Evolutionary conservation across 495 filamentous ascomycete species (phyloP), one percentile per base, ranked within the genome.

Genomic region (Podospora comata): DNA sequence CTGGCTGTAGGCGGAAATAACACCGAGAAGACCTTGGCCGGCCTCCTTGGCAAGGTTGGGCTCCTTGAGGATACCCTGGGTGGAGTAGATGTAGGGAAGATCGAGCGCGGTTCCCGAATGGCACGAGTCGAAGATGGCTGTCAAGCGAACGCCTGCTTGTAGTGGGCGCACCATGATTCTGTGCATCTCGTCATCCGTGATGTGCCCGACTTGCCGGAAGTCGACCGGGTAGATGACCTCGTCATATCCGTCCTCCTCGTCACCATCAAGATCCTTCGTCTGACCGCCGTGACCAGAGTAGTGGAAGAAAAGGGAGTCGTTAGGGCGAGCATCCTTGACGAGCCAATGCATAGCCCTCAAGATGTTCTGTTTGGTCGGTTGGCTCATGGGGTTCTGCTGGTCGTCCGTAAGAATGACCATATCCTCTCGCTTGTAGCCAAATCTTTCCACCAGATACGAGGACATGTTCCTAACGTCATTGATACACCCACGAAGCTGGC

Each of bases 391-490:
- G 72, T 97, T 94, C 77, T 96, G 92, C 79, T 97, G 94, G 75
- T 99, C 95, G 76, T 99, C 95, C 34, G 95, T 98, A 76, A 99
- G 84, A 68, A 96, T 90, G 18, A 99, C 95, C 95, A 99, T 99
- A 78, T 98, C 94, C 75, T 98, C 95, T 58, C 95, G 86, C 74
- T 92, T 91, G 78, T 98, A 99, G 39, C 91, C 90, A 75, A 96
- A 99, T 71, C 92, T 89, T 74, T 94, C 88, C 74, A 94, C 92
- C 62, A 99, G 84, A 73, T 96, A 99, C 64, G 85, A 83, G 27
- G 92, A 96, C 95, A 99, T 96, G 77, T 98, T 98, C 81, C 94
- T 91, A 55, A 97, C 96, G 77, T 99, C 95, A 77, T 98, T 98
- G 83, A 98, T 98, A 77, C 95, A 99, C 63, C 95, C 95, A 61